Evolutionary conservation across 495 filamentous ascomycete species (phyloP).

Genomic region (Penicillium ucsense): DNA sequence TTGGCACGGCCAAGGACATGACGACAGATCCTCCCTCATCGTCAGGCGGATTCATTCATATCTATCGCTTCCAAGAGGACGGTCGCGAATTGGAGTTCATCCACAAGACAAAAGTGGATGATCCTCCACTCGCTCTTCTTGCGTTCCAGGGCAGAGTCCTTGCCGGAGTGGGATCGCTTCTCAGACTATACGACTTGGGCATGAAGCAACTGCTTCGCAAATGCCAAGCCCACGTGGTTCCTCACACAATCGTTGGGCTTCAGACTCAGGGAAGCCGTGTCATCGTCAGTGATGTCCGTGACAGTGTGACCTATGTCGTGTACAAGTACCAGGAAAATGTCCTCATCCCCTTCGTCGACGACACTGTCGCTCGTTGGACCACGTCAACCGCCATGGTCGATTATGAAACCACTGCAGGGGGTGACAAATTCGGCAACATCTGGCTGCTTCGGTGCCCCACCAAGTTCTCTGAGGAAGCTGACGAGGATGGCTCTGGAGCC

Average conservation of each 20-base stretch:
- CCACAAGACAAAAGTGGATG: conserved; percentile 87
- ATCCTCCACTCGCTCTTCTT: conserved; percentile 79
- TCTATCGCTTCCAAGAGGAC: conserved; percentile 83
- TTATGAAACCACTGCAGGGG: conserved; percentile 91
- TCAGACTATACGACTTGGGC: conserved; percentile 85
- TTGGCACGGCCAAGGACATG: conserved; percentile 91
- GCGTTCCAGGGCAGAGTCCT: conserved; percentile 86
- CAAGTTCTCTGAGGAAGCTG: conserved; percentile 76
- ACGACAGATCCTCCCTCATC: conserved; percentile 62
- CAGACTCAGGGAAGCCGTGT: conserved; percentile 90
- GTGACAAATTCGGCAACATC: conserved; percentile 95
- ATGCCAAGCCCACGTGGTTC: conserved; percentile 67
- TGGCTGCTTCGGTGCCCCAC: conserved; percentile 85
- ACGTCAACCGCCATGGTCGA: conserved; percentile 87
- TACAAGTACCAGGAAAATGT: conserved; percentile 89
- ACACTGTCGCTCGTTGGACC: conserved; percentile 80
- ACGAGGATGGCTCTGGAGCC: conserved; percentile 85
- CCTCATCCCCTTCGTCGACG: conserved; percentile 86
- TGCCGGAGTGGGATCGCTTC: conserved; percentile 70
- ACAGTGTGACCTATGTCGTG: conserved; percentile 82
- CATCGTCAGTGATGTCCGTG: conserved; percentile 81
- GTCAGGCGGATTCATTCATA: conserved; percentile 75
- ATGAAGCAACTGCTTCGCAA: conserved; percentile 87
- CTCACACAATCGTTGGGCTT: conserved; percentile 74
- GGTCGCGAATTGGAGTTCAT: conserved; percentile 85